Evolutionary conservation across 495 filamentous ascomycete species (phyloP), one percentile per base, ranked within the genome.

Genomic region (Penicillium malachiteum): DNA sequence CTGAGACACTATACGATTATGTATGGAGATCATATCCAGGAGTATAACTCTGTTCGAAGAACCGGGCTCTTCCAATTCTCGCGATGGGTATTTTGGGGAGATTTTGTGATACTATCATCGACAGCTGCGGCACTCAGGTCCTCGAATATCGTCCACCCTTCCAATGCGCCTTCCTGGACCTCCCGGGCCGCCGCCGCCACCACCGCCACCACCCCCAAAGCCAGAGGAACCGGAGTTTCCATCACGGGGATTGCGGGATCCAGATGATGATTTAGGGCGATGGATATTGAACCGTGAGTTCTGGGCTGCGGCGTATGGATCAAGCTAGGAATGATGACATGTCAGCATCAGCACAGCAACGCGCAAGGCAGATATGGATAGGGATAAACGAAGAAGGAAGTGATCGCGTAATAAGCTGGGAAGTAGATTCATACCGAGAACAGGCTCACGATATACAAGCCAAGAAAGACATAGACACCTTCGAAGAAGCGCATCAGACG

Each of bases 221-320:
- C 67, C 63, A 13, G 57, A 61, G 7, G 51, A 62, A n/a, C 63
- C 62, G n/a, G 63, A 58, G 21, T 66, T 57, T 34, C 64, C 58
- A 65, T 66, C 70, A 7, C 61, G 60, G 39, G 66, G 42, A 48
- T 62, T 53, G 10, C 47, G 39, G 3, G 58, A 64, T 16, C 54
- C 60, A 14, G 55, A 49, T 18, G 52, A 37, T 35, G 69, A 70
- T 6, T 50, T 52, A 7, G 64, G 12, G 9, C 58, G 55, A 45
- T 63, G 49, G 40, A 84, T 70, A 58, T 89, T 90, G 69, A 87
- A 91, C 16, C 71, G 62, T 2, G 85, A 88, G 26, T 73, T 75
- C 64, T 86, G 79, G 0, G 85, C 87, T 9, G 87, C 75, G 50
- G 72, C 72, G 71, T 88, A 87, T 1, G 85, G 78, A 57, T 90